Conservation (phyloP, 2,329 filamentous ascomycete genomes). For the Ilyonectria mors-panacis region DNA sequence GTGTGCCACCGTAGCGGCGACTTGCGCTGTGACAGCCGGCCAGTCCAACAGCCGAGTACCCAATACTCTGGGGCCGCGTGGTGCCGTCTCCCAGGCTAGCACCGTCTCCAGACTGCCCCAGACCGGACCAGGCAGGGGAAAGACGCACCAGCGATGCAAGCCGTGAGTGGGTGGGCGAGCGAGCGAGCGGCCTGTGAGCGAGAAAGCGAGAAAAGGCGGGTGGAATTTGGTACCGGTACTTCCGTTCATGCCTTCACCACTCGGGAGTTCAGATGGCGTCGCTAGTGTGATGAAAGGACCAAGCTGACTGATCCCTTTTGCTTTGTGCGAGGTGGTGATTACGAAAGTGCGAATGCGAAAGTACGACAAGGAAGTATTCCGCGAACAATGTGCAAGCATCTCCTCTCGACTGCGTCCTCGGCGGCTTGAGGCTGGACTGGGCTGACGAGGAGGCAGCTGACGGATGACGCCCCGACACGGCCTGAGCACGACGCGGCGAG, state of each 20-base stretch:
- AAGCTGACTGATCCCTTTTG: conserved; percentile 11
- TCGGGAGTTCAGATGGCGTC: conserved; percentile 2
- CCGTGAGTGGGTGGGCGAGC: conserved; percentile 1
- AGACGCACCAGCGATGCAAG: conserved; percentile 12
- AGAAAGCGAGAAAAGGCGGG: not conserved
- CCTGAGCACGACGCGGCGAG: not conserved
- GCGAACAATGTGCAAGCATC: not conserved
- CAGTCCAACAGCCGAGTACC: conserved; percentile 12
- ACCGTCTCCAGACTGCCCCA: conserved; percentile 27
- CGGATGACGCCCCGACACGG: not conserved
- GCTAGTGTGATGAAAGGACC: conserved; percentile 11
- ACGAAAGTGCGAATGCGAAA: too few species aligned
- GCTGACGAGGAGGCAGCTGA: not conserved
- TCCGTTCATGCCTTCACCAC: conserved; percentile 14
- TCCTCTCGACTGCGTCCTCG: not conserved
- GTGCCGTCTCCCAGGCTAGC: not conserved
- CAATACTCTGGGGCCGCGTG: conserved; percentile 5
- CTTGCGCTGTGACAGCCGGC: not conserved
- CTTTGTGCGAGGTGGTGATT: not conserved
- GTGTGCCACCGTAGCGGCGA: conserved; percentile 19
- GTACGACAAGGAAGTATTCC: too few species aligned
- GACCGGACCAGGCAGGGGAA: conserved; percentile 11
- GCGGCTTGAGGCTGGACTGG: not conserved
- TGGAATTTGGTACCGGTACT: conserved; percentile 17
- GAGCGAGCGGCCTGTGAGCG: not conserved